Conservation (phyloP, 2,329 filamentous ascomycete genomes). For the Penicillium sp. region DNA sequence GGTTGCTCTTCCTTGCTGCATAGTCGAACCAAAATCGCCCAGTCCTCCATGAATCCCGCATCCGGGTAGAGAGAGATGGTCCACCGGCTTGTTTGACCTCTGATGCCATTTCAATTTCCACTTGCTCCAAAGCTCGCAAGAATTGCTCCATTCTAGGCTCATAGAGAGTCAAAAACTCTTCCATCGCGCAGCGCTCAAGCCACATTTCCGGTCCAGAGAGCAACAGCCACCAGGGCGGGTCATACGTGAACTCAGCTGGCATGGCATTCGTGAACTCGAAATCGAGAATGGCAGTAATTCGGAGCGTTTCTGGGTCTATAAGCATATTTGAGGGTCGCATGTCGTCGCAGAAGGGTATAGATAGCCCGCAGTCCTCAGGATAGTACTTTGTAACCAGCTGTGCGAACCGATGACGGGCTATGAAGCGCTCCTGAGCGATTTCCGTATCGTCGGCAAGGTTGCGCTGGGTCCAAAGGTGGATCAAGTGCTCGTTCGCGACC, state of each 20-base stretch:
- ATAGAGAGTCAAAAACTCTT: conserved; percentile 25
- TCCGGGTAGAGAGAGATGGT: conserved; percentile 22
- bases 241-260: conserved; percentile 20
- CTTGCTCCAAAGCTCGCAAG: conserved; percentile 23
- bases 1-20: conserved; percentile 25
- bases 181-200: conserved; percentile 20
- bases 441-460: conserved; percentile 31
- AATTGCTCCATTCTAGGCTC: conserved; percentile 24
- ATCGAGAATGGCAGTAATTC: conserved; percentile 34
- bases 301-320: conserved; percentile 17
- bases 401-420: conserved; percentile 34
- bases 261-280: conserved; percentile 23
- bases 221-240: conserved; percentile 23
- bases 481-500: conserved; percentile 16
- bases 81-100: conserved; percentile 11
- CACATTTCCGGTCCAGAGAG: conserved; percentile 17
- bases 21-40: conserved; percentile 28
- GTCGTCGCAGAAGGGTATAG: conserved; percentile 38
- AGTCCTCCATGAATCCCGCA: conserved; percentile 27
- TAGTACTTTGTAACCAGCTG: conserved; percentile 33
- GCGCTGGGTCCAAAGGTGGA: conserved; percentile 21
- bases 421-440: conserved; percentile 29
- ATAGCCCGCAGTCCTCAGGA: conserved; percentile 29
- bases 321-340: conserved; percentile 27
- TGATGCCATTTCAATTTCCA: conserved; percentile 18